Evolutionary conservation across 768 basidiomycete species (phyloP), one percentile per base, ranked within the genome.

Genomic region (Amylocystis lapponica): DNA sequence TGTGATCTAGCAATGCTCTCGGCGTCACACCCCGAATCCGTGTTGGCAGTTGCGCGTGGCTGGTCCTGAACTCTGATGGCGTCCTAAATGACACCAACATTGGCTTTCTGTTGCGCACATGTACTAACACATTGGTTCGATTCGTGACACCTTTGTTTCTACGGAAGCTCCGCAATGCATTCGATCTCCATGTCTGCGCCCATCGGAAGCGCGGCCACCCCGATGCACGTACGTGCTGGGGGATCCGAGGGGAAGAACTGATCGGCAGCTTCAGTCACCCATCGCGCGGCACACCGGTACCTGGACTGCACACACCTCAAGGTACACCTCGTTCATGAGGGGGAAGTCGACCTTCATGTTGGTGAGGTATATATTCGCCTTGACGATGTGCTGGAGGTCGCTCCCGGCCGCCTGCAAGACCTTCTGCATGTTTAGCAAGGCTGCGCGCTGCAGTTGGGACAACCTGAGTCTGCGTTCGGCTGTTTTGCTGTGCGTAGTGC

Each of bases 151-250:
- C 9, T 9, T 34, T 12, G 8, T 19, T 17, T 20, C 25, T 22
- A 37, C 2, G 56, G 51, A 26, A 61, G 47, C 43, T 72, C 74
- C 11, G 78, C 81, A 22, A 78, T 65, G 50, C 76, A 80, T 48
- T 82, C 80, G 26, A 82, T 72, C 66, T 83, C 80, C 23, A 83
- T 68, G 43, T 69, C 71, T 7, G 73, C 75, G 13, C 73, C 71
- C 43, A 74, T 32, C 1, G 80, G 77, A 29, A 83, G 67, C 7
- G 63, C 56, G 3, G 67, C 69, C 11, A 81, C 79, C 6, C 76
- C 78, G 14, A 83, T 58, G 54, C 78, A 79, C 19, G 79, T 80
- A 32, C 79, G 67, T 5, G 78, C 77, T 12, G 78, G 80, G 47
- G 75, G 61, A 17, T 59, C 65, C 39, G 57, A 57, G 17, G 66